Base-by-base conservation (phyloP, 768 basidiomycete species). In the Podaxis pistillaris region DNA sequence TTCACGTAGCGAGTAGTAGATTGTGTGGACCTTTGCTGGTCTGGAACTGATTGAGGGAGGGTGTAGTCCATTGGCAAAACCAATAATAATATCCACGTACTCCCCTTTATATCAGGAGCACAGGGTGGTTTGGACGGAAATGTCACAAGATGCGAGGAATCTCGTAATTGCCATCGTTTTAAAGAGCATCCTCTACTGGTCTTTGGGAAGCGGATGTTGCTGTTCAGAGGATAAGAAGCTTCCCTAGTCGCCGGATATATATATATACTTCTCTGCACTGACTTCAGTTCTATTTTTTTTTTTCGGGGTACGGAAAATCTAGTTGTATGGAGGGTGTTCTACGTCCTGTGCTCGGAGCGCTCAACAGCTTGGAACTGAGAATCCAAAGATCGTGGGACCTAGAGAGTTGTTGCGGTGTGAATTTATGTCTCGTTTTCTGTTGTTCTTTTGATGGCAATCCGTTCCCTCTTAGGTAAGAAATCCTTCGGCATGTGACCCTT, bases 371-470 rank as follows among this genome's bases (percentile, higher is more conserved):
- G 11, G 12, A 11, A 24, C 49, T 26, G 9, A 13, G 49, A 19
- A 28, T 50, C 26, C 12, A 22, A 50, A 12, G 19, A 15, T 46
- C n/a, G 55, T 62, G 52, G 53, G 55, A 62, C 56, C 60, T 56
- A 38, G 49, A 47, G 54, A 47, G 54, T 50, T 41, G 9, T 38
- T 47, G n/a, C 36, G 36, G 46, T 62, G 53, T 56, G 61, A 50
- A 62, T 28, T 1, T 13, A 40, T 15, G 11, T 26, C 37, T 28
- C n/a, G 8, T 6, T 41, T 53, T 36, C 24, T 8, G 36, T 49
- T 46, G 24, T 30, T 62, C 24, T 40, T 46, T 26, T 50, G 61
- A 50, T 62, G 55, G 55, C 61, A 36, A 62, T 62, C 19, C 33
- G 36, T 56, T 19, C 55, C 55, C 17, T 37, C 13, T 38, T 19